Base-by-base conservation (phyloP, 2,329 filamentous ascomycete genomes). In the Claviceps pusilla region DNA sequence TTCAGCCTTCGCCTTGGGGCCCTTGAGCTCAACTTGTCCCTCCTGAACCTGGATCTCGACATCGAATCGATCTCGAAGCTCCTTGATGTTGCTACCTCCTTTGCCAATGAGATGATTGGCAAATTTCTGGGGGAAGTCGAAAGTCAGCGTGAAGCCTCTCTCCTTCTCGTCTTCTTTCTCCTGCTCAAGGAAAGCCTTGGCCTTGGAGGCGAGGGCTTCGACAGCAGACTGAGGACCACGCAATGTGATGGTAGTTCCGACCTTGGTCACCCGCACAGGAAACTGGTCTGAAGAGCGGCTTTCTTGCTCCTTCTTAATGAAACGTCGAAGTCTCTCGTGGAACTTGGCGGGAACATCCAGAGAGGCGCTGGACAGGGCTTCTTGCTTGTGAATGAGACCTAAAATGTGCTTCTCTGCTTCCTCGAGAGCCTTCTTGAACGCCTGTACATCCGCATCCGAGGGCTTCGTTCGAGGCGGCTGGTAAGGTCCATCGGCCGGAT, bases 111-210 rank as follows among this genome's bases (percentile, higher is more conserved):
- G 78, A 66, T 95, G 86, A 68, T 95, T 95, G 59, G 90, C 89
- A 65, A 83, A 94, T 71, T 95, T 94, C 66, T 95, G 87, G 7
- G 91, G 91, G 73, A 95, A 98, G 59, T 95, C 89, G 61, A 97
- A 97, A 31, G 79, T 82, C 56, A 87, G 74, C 2, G 82, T 89
- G 71, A 90, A 94, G 48, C 88, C 89, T 56, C 91, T 87, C 71
- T 97, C 91, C 66, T 93, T 87, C 69, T 97, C 91, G 57, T 97
- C 90, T 67, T 88, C 80, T 72, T 90, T 87, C 69, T 95, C 89
- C 66, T 94, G 86, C 65, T 86, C 83, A 28, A 97, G 76, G 64
- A 95, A 97, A 7, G 80, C 80, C 56, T 79, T 71, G 53, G 95
- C 81, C 73, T 90, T 93, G 41, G 77, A 71, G 35, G 80, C 76